Base-by-base conservation (phyloP, 495 filamentous ascomycete genomes). In the Trypethelium eluteriae region DNA sequence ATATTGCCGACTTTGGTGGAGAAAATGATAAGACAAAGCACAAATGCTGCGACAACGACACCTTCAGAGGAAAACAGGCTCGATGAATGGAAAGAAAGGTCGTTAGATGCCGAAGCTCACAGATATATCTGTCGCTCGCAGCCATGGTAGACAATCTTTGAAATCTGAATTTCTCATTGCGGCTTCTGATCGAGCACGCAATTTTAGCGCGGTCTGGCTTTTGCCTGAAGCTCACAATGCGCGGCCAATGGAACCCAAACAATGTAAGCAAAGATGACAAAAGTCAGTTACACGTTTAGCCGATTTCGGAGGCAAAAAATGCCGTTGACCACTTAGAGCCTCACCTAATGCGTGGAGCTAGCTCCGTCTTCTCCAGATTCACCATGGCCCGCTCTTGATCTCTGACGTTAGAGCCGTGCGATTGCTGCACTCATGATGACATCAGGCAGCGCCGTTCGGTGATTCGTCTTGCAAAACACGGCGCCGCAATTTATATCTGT, bases 111-210 rank as follows among this genome's bases (percentile, higher is more conserved):
- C 6, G 41, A 25, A 44, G 6, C 41, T 56, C 61, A 47, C 67
- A 67, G 66, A 73, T 73, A 73, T 70, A 73, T 69, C 62, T 41
- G 53, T 38, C 39, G 25, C 34, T 35, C 3, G 14, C 25, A 7
- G 32, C 5, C 53, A 59, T 53, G n/a, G n/a, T 53, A 2, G 56
- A 11, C 62, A 10, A 41, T 66, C 64, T 74, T 74, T 72, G 66
- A 74, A 72, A 72, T 72, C 70, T 68, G 12, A 6, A 38, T 66
- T 39, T n/a, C 66, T 70, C 63, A 71, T 62, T 71, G 70, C 72
- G 5, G 61, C 38, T 50, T 66, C 53, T 66, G 39, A n/a, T 61
- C 62, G 70, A 75, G 71, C 71, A 75, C 73, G 73, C 73, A 70
- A 75, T 75, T 69, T 70, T 69, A 71, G 67, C 66, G 67, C 53